Base-by-base conservation (phyloP, 2,329 filamentous ascomycete species). In the Gaeumannomyces sp. region DNA sequence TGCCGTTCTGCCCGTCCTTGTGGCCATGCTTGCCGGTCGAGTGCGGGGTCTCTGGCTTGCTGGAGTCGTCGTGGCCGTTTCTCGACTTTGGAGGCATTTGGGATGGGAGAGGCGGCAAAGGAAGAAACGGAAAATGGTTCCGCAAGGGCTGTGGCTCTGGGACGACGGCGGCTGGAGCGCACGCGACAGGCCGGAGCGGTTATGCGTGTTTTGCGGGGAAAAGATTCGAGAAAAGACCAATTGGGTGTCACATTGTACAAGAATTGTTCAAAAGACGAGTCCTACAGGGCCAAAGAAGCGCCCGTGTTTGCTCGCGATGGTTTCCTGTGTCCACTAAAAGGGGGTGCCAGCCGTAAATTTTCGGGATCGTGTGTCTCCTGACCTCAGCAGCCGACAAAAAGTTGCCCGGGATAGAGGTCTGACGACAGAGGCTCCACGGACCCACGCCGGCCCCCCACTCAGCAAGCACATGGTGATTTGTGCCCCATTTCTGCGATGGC, bases 21-120 rank as follows among this genome's bases (percentile, higher is more conserved):
- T 72, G 68, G 63, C 75, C 75, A 66, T 75, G 77, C 72, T 81
- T 83, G 69, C 74, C 68, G 68, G 82, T 80, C 71, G 80, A 77
- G 61, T 76, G 75, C 29, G 61, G 25, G 29, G 35, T 27, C 3
- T 63, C 62, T 16, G 31, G 33, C 53, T 59, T 63, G 61, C 31
- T 53, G 56, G 56, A 35, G 29, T 63, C 53, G 62, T 58, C 62
- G 56, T 63, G 62, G 59, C 68, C 71, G 68, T 74, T 74, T 67
- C 79, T 79, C 61, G 77, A 72, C 73, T 83, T 83, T 62, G 78
- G 71, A 4, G 80, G 80, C 28, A 53, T 53, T 45, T n/a, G 45
- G 45, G 22, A 25, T n/a, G 22, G n/a, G 45, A 25, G 45, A 25
- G 19, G 22, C 16, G 45, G 14, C 38, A 45, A 19, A 53, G 45